phyloP scores from a whole-genome alignment of 495 filamentous ascomycete species.

The Schizothecium vesticola region DNA sequence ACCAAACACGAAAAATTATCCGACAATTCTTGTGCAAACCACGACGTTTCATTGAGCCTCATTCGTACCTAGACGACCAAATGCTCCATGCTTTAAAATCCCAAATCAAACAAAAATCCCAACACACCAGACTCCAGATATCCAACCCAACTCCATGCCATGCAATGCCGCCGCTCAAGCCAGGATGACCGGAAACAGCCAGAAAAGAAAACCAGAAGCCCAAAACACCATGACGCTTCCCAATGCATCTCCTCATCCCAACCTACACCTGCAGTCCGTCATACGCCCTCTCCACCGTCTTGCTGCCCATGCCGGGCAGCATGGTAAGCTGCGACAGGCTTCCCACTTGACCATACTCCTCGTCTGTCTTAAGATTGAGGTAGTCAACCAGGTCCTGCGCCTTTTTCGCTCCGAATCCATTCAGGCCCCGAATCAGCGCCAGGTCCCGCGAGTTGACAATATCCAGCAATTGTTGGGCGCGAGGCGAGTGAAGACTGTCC shows the following conservation, averaged over 20 bases:
- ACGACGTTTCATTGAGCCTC: not conserved
- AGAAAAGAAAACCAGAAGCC: not conserved
- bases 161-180: conserved; percentile 11
- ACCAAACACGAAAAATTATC: not conserved
- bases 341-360: conserved; percentile 35
- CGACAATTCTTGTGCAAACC: not conserved
- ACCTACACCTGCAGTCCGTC: conserved; percentile 32
- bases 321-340: conserved; percentile 48
- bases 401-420: conserved; percentile 61
- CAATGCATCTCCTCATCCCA: not conserved
- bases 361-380: conserved; percentile 45
- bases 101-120: not conserved
- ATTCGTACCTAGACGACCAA: not conserved
- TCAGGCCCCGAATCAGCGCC: conserved; percentile 64
- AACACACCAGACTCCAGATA: conserved; percentile 2
- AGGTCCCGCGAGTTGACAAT: conserved; percentile 86
- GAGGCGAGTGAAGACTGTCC: conserved; percentile 44
- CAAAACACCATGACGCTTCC: conserved; percentile 6
- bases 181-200: not conserved
- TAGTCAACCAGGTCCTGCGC: conserved; percentile 58
- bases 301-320: conserved; percentile 55
- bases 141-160: conserved; percentile 13
- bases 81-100: not conserved
- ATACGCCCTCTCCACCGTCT: conserved; percentile 53
- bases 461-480: conserved; percentile 63